These are phyloP conservation scores for Phoenix dactylifera DNA, from an alignment of 176 grass and related monocot species.

Conservation along the genomic window DNA sequence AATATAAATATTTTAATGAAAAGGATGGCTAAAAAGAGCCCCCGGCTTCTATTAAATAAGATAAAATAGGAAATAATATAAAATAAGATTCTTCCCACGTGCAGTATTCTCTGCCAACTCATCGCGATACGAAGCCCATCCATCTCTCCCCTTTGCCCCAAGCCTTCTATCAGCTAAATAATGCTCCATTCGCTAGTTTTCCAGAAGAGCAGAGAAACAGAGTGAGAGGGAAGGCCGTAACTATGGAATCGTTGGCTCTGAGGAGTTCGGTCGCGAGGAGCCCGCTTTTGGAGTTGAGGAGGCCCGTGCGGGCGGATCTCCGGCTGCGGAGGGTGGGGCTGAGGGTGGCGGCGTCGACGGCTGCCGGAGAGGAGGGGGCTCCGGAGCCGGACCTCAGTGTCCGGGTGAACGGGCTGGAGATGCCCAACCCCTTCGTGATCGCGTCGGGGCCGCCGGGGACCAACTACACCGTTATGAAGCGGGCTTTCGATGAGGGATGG, in stretches of 20 bases:
- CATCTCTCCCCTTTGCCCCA: too few relatives aligned
- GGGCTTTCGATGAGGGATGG: conserved; percentile 98
- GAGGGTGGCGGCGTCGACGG: conserved; percentile 13
- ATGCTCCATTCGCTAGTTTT: too few relatives aligned
- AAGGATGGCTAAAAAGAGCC: too few relatives aligned
- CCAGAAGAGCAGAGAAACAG: too few relatives aligned
- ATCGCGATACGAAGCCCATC: too few relatives aligned
- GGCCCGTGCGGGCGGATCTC: conserved; percentile 16
- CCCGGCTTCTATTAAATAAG: too few relatives aligned
- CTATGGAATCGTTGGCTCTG: conserved; percentile 55
- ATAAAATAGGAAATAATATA: too few relatives aligned
- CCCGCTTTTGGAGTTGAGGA: background rate
- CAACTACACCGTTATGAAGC: conserved; percentile 99
- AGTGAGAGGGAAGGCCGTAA: too few relatives aligned
- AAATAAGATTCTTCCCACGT: too few relatives aligned
- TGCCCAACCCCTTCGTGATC: conserved; percentile 99
- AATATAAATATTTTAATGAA: too few relatives aligned
- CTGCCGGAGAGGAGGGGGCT: conserved; percentile 8
- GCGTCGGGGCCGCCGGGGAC: conserved; percentile 91
- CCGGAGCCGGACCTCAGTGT: conserved; percentile 73
- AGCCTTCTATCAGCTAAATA: too few relatives aligned
- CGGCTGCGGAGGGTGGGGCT: conserved; percentile 14
- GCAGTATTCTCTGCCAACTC: too few relatives aligned
- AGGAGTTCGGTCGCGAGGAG: conserved; percentile 31
- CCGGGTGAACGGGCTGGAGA: conserved; percentile 79